phyloP scores from a whole-genome alignment of 176 grass and related monocot species.

The Oryza glumipatula region DNA sequence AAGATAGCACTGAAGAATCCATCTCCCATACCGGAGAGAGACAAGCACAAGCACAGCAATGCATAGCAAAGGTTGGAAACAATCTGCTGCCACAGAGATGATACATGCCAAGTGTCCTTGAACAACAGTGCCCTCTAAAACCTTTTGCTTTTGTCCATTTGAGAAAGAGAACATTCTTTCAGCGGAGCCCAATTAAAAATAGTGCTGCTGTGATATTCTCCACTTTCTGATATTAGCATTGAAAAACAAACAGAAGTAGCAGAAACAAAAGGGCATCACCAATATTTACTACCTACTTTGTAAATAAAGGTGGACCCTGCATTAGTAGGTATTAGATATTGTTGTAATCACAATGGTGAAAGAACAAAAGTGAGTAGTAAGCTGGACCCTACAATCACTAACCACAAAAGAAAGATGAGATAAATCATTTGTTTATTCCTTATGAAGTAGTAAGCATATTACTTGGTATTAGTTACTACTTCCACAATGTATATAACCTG shows the following conservation, averaged over 20 bases:
- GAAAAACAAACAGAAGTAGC: neutral
- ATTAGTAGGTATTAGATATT: too few species aligned
- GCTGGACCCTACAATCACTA: too few species aligned
- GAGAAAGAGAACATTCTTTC: neutral
- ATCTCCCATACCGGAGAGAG: neutral
- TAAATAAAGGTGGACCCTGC: too few species aligned
- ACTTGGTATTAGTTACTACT: too few species aligned
- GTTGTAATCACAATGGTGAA: too few species aligned
- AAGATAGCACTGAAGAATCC: neutral
- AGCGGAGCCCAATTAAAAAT: neutral
- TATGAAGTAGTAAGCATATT: too few species aligned
- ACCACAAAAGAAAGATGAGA: too few species aligned
- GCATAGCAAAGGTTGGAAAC: neutral
- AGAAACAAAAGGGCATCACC: neutral
- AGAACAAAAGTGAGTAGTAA: too few species aligned
- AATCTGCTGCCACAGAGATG: neutral
- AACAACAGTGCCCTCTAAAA: neutral
- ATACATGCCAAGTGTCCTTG: neutral
- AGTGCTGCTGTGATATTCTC: neutral
- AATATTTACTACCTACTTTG: too few species aligned
- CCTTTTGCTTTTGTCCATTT: neutral
- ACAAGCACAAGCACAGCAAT: neutral
- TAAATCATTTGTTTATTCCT: too few species aligned
- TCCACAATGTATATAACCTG: too few species aligned
- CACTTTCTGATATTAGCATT: neutral